These are phyloP conservation scores for Gossypium gossypioides DNA, from an alignment of 441 rosid species.

Conservation along the genomic window DNA sequence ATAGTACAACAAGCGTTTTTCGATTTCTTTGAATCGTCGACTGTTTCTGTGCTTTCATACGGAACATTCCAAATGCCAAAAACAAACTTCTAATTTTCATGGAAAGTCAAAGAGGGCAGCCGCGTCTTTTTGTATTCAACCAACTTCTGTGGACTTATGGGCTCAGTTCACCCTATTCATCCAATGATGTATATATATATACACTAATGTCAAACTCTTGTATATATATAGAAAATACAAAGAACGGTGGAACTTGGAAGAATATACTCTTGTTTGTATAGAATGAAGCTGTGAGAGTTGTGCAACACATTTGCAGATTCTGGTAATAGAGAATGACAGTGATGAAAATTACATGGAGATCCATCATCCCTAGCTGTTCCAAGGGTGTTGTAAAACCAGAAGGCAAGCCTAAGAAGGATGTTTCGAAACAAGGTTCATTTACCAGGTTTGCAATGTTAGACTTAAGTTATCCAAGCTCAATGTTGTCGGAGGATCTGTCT, in stretches of 20 bases:
- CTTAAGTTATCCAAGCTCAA: slow-evolving; percentile 47
- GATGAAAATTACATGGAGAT: slow-evolving; percentile 34
- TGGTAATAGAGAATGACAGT: slow-evolving; percentile 21
- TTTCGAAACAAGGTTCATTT: slow-evolving; percentile 32
- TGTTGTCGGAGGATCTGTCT: slow-evolving; percentile 53
- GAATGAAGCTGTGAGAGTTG: not conserved
- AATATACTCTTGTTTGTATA: not conserved
- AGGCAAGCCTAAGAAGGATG: slow-evolving; percentile 11
- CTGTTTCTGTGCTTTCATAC: not conserved
- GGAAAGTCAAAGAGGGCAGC: slow-evolving; percentile 19
- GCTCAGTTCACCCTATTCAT: not conserved
- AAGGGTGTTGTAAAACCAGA: slow-evolving; percentile 18
- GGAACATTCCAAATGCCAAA: not conserved
- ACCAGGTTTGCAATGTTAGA: slow-evolving; percentile 40
- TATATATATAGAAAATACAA: not conserved
- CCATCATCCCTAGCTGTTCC: slow-evolving; percentile 35
- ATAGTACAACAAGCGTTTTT: not conserved
- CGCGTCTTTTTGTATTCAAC: not conserved
- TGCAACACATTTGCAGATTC: not conserved
- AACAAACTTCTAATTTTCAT: not conserved
- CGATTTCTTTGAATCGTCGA: not conserved
- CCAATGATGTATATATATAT: not conserved
- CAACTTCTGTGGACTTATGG: not conserved
- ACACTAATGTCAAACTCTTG: not conserved
- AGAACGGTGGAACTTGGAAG: not conserved